These are phyloP conservation scores for Cucumis sativus DNA, from an alignment of 306 rosid species.

Conservation along the genomic window Cucumber_9930_V3 NC_026659.2:28214501-28215000, in stretches of 20 bases:
- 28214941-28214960: slow-evolving; percentile 96
- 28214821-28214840: background rate
- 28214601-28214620: slow-evolving; percentile 19
- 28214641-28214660: slow-evolving; percentile 30
- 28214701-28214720: slow-evolving; percentile 20
- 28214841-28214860: background rate
- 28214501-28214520: slow-evolving; percentile 63
- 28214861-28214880: background rate
- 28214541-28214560: slow-evolving; percentile 14
- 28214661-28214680: slow-evolving; percentile 24
- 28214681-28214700: slow-evolving; percentile 33
- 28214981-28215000: slow-evolving; percentile 50
- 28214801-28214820: background rate
- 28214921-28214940: slow-evolving; percentile 92
- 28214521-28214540: slow-evolving; percentile 39
- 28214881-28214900: slow-evolving; percentile 56
- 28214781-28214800: slow-evolving; percentile 53
- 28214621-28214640: slow-evolving; percentile 26
- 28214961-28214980: slow-evolving; percentile 89
- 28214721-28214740: slow-evolving; percentile 21
- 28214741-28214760: slow-evolving; percentile 46
- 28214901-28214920: slow-evolving; percentile 94
- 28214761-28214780: slow-evolving; percentile 93
- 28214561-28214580: slow-evolving; percentile 19
- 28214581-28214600: slow-evolving; percentile 27